These are phyloP conservation scores for Luvunga scandens DNA, from an alignment of 345 rosid genomes.

Conservation along the genomic window DNA sequence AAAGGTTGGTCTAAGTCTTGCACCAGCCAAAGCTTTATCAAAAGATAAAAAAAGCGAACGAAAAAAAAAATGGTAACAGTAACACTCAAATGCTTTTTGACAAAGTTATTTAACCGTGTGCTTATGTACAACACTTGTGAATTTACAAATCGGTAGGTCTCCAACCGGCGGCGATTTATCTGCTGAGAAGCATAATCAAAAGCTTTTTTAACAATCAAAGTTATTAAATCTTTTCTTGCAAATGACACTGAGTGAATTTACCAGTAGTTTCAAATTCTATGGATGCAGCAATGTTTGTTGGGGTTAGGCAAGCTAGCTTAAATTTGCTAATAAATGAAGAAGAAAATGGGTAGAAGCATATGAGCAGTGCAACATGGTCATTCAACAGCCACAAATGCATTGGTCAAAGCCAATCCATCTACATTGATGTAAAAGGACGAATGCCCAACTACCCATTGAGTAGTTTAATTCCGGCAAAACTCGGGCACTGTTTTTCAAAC, in stretches of 20 bases:
- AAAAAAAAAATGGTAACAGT: background rate
- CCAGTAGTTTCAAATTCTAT: background rate
- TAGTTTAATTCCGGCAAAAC: background rate
- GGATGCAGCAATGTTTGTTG: constrained; percentile 7
- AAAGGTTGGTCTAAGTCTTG: too few species aligned
- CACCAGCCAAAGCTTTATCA: too few species aligned
- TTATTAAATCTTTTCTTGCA: background rate
- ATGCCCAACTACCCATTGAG: background rate
- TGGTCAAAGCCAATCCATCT: constrained; percentile 8
- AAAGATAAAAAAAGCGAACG: background rate
- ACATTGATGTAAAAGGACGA: background rate
- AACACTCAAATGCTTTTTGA: background rate
- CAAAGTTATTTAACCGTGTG: background rate
- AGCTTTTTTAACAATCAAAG: too few species aligned
- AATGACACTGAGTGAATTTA: background rate
- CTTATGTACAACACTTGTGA: too few species aligned
- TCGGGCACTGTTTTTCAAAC: background rate
- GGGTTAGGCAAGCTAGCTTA: background rate
- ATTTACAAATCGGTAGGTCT: too few species aligned
- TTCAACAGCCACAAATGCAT: background rate
- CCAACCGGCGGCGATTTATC: background rate
- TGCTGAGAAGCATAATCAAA: background rate
- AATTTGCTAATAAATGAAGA: background rate
- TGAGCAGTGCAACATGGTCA: background rate
- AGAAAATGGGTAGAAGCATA: background rate